Conservation (phyloP, 495 filamentous ascomycete species). For the Hyaloscypha hepaticicola region DNA sequence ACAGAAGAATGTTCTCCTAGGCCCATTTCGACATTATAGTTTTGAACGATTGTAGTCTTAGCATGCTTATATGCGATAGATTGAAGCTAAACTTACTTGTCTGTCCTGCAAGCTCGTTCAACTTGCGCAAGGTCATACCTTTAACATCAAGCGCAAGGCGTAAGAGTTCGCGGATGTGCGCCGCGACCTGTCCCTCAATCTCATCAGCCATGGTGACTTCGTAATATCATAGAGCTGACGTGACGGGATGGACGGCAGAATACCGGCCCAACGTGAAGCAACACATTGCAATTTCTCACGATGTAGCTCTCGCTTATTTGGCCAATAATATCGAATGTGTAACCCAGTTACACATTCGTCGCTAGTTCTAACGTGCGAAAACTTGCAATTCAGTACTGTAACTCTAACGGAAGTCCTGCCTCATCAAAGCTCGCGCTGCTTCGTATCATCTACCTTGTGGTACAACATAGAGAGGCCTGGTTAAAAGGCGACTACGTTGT, state of each 20-base stretch:
- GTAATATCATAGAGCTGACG: no score
- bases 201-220: not conserved
- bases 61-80: not conserved
- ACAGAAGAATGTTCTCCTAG: not conserved
- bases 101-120: not conserved
- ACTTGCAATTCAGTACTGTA: no score
- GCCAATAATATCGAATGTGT: not conserved
- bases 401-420: no score
- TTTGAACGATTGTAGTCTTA: not conserved
- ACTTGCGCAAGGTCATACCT: constrained; percentile 4
- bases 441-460: no score
- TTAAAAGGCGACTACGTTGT: no score
- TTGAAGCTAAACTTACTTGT: constrained; percentile 3
- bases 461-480: no score
- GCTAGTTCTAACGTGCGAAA: no score
- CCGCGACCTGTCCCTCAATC: constrained; percentile 1
- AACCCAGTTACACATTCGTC: constrained; percentile 3
- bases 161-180: constrained; percentile 3
- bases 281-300: not conserved
- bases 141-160: not conserved
- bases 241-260: constrained; percentile 2
- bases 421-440: no score
- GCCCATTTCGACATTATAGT: not conserved
- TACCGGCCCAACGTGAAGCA: not conserved
- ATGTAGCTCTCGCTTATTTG: constrained; percentile 8